Conservation (phyloP, 129 eudicot genomes). For the Escallonia rubra region DNA sequence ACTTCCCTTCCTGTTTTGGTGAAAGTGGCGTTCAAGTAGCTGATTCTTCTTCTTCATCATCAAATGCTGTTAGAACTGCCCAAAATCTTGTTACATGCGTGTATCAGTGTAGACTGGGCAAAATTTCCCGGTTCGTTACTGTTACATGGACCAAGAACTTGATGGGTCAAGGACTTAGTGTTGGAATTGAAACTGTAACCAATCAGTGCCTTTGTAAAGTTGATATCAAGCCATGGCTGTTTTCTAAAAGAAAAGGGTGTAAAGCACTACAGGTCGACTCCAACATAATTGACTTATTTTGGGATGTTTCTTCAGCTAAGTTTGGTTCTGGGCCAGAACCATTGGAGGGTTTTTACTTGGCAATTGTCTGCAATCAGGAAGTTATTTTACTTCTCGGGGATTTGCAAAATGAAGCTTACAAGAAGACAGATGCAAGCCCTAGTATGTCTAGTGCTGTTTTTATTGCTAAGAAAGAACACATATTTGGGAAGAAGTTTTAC, state of each 20-base stretch:
- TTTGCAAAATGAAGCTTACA: slow-evolving; percentile 39
- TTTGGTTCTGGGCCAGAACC: slow-evolving; percentile 79
- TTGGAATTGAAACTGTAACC: slow-evolving; percentile 46
- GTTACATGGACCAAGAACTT: slow-evolving; percentile 62
- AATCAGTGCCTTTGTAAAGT: slow-evolving; percentile 40
- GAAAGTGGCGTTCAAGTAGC: slow-evolving; percentile 77
- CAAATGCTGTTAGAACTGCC: slow-evolving; percentile 24
- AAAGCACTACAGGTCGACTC: slow-evolving; percentile 40
- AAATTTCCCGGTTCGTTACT: slow-evolving; percentile 48
- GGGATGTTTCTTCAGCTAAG: slow-evolving; percentile 62
- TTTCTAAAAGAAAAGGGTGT: slow-evolving; percentile 58
- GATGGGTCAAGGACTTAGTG: slow-evolving; percentile 77
- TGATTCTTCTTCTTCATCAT: slow-evolving; percentile 39
- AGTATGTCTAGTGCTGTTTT: slow-evolving; percentile 31
- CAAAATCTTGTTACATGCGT: slow-evolving; percentile 71
- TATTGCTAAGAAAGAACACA: slow-evolving; percentile 54
- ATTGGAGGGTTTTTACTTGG: slow-evolving; percentile 51
- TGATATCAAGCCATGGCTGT: slow-evolving; percentile 67
- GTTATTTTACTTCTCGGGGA: slow-evolving; percentile 56
- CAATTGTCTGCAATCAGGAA: slow-evolving; percentile 44
- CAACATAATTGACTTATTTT: slow-evolving; percentile 37
- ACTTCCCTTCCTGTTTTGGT: slow-evolving; percentile 76
- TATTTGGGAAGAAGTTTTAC: slow-evolving; percentile 58
- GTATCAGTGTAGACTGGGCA: slow-evolving; percentile 51
- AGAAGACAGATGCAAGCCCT: slow-evolving; percentile 32